Evolutionary conservation across 495 filamentous ascomycete genomes (phyloP).

Genomic region (Neurospora sp.): DNA sequence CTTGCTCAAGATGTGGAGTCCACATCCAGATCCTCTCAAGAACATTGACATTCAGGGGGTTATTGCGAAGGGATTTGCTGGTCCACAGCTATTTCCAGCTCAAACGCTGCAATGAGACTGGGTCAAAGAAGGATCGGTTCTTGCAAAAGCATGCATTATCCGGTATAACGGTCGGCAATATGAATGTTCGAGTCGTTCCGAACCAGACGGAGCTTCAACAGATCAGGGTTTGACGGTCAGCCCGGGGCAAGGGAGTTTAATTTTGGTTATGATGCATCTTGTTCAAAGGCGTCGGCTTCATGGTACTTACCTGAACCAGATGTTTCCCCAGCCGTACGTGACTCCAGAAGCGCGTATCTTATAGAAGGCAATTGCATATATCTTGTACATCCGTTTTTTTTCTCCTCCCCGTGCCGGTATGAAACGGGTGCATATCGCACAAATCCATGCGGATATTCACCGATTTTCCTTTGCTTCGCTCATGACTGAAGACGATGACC

Average conservation of each 20-base stretch:
- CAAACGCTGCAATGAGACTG: background rate
- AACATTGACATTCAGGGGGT: constrained; percentile 87
- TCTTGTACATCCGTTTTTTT: constrained; percentile 3
- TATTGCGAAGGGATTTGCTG: constrained; percentile 68
- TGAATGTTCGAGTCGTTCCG: background rate
- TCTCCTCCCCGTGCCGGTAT: background rate
- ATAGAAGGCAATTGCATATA: background rate
- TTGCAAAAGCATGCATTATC: background rate
- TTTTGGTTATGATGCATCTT: background rate
- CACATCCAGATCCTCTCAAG: constrained; percentile 38
- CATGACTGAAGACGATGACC: background rate
- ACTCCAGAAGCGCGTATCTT: background rate
- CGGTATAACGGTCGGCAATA: background rate
- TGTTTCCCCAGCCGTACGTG: background rate
- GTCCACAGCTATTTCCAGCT: constrained; percentile 61
- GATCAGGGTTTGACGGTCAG: background rate
- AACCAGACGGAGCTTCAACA: background rate
- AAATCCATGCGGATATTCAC: background rate
- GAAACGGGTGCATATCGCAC: background rate
- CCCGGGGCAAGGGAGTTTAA: background rate
- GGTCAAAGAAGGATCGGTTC: background rate
- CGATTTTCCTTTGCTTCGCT: background rate
- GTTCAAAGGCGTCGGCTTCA: background rate
- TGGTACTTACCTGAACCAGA: background rate
- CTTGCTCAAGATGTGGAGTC: constrained; percentile 78